Evolutionary conservation across 768 basidiomycete genomes (phyloP).

Genomic region (Mycena pura): DNA sequence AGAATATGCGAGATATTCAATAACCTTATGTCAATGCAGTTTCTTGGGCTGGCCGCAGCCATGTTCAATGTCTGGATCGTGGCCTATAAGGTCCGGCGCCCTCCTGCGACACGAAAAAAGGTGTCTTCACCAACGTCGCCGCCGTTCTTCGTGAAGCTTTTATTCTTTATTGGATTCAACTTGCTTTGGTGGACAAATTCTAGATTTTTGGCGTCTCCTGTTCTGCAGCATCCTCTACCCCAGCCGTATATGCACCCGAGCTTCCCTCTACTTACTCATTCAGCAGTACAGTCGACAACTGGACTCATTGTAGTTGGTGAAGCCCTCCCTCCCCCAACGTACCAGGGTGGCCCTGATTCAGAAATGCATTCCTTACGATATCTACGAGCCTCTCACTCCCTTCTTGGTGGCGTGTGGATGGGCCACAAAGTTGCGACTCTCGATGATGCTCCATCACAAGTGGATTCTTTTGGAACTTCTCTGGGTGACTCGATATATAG

Average conservation of each 20-base stretch:
- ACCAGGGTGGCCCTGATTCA: constrained; percentile 36
- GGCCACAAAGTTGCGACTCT: constrained; percentile 53
- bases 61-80: constrained; percentile 25
- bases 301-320: constrained; percentile 88
- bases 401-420: constrained; percentile 83
- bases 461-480: constrained; percentile 58
- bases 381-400: constrained; percentile 68
- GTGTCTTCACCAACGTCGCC: constrained; percentile 23
- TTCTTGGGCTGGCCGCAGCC: constrained; percentile 25
- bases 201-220: constrained; percentile 55
- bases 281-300: constrained; percentile 72
- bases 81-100: constrained; percentile 1
- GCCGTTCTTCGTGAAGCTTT: constrained; percentile 30
- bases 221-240: constrained; percentile 60
- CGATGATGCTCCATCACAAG: constrained; percentile 47
- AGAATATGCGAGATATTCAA: not conserved
- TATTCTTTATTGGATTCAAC: constrained; percentile 38
- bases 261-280: constrained; percentile 69
- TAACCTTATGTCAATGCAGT: constrained; percentile 14
- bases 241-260: constrained; percentile 58
- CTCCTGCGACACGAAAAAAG: constrained; percentile 23
- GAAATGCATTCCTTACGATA: constrained; percentile 62
- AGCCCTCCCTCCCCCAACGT: constrained; percentile 48
- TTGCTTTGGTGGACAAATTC: constrained; percentile 44
- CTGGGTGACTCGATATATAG: constrained; percentile 84